A percentile compares a stretch with the other conserved stretches of the same genome.
These are phyloP conservation scores for Debaryomyces prosopidis DNA, from an alignment of 805 yeast species.

Conservation along the genomic window DNA sequence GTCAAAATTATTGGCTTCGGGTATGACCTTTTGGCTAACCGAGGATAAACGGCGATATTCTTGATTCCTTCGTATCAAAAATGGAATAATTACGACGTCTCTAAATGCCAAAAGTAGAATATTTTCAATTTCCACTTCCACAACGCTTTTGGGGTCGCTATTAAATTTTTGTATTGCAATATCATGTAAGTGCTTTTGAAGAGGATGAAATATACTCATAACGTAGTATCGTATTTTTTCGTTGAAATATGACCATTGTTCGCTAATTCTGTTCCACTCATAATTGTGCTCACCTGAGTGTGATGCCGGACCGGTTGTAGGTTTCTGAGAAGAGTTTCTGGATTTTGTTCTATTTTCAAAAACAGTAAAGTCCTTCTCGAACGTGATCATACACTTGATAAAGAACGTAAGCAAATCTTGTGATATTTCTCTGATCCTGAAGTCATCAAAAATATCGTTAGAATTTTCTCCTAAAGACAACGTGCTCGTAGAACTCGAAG, in stretches of 20 bases:
- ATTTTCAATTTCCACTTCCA: slow-evolving; percentile 26
- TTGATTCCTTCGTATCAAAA: slow-evolving; percentile 17
- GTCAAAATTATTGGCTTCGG: not conserved
- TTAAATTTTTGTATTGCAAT: slow-evolving; percentile 8
- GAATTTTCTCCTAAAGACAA: slow-evolving; percentile 7
- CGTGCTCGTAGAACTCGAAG: slow-evolving; percentile 12
- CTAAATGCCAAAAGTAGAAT: slow-evolving; percentile 27
- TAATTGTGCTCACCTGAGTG: not conserved
- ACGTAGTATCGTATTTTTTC: slow-evolving; percentile 23
- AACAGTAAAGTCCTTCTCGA: slow-evolving; percentile 19
- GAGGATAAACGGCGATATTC: not conserved
- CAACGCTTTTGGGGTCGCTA: not conserved
- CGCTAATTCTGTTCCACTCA: slow-evolving; percentile 22
- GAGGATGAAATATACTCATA: slow-evolving; percentile 24
- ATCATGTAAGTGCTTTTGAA: slow-evolving; percentile 20
- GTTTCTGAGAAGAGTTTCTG: not conserved
- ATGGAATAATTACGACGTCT: slow-evolving; percentile 26
- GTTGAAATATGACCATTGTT: slow-evolving; percentile 30
- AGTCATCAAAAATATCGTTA: slow-evolving; percentile 21
- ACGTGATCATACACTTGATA: slow-evolving; percentile 19
- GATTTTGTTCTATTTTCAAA: not conserved
- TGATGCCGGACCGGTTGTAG: slow-evolving; percentile 1
- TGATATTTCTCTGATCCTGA: slow-evolving; percentile 26
- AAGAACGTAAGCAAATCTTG: slow-evolving; percentile 29
- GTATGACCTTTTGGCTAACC: not conserved